Percentiles rank a stretch among this genome's conserved stretches.
These are phyloP conservation scores for Dorcoceras hygrometricum DNA, from an alignment of 257 asterid species.

Conservation along the genomic window DNA sequence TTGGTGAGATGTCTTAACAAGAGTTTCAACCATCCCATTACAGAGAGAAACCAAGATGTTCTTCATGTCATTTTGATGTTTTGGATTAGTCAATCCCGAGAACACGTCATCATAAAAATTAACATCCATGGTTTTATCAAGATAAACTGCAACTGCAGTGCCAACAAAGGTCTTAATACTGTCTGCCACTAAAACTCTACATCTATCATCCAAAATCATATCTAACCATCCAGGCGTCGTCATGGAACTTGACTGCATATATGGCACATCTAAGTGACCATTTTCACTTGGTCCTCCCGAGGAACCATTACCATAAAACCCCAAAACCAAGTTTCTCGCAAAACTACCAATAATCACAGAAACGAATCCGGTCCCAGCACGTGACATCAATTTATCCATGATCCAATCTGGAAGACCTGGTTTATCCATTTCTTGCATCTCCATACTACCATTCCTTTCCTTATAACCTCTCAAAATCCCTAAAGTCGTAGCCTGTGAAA, in stretches of 20 bases:
- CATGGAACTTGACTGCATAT: slow-evolving; percentile 34
- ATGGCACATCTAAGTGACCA: slow-evolving; percentile 19
- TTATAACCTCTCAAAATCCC: slow-evolving; percentile 74
- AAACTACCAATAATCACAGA: slow-evolving; percentile 82
- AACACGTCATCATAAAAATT: slow-evolving; percentile 78
- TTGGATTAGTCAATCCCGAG: slow-evolving; percentile 88
- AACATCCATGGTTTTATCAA: slow-evolving; percentile 87
- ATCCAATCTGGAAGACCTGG: slow-evolving; percentile 48
- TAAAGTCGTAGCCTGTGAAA: slow-evolving; percentile 56
- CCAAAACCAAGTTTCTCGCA: slow-evolving; percentile 83
- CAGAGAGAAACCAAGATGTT: slow-evolving; percentile 74
- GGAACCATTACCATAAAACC: slow-evolving; percentile 40
- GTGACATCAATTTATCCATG: slow-evolving; percentile 75
- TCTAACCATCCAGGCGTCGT: slow-evolving; percentile 51
- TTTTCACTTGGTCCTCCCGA: slow-evolving; percentile 34
- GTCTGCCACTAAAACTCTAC: slow-evolving; percentile 67
- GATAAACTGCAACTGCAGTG: slow-evolving; percentile 82
- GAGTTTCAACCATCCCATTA: slow-evolving; percentile 89
- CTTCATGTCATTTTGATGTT: slow-evolving; percentile 59
- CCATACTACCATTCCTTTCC: slow-evolving; percentile 29
- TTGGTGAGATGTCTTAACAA: slow-evolving; percentile 84
- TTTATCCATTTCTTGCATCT: slow-evolving; percentile 38
- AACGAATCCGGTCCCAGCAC: slow-evolving; percentile 79
- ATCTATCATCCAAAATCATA: slow-evolving; percentile 55
- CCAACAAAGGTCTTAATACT: slow-evolving; percentile 73